phyloP scores from a whole-genome alignment of 2,329 filamentous ascomycete species.

The Colletotrichum godetiae region DNA sequence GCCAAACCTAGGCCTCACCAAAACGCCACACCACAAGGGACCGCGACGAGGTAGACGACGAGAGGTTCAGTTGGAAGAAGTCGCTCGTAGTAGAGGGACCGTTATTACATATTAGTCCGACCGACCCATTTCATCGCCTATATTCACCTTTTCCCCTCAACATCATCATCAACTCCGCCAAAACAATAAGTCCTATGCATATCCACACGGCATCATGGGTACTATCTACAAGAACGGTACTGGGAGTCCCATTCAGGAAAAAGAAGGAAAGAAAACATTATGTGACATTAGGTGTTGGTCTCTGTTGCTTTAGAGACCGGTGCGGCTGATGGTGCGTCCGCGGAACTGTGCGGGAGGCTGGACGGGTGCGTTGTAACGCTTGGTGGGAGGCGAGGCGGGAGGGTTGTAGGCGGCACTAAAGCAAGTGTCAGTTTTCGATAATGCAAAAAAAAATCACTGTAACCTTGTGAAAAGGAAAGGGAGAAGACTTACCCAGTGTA shows the following conservation, averaged over 20 bases:
- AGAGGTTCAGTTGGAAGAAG: not conserved
- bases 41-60: not conserved
- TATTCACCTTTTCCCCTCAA: not conserved
- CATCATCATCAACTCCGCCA: not conserved
- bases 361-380: not conserved
- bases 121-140: not conserved
- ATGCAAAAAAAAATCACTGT: not conserved
- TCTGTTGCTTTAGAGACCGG: not conserved
- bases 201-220: slow-evolving; percentile 28
- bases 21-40: not conserved
- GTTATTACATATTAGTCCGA: slow-evolving; percentile 19
- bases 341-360: slow-evolving; percentile 9
- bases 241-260: slow-evolving; percentile 1
- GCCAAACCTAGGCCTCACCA: no score
- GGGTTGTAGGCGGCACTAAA: slow-evolving; percentile 20
- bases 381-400: not conserved
- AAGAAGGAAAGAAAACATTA: not conserved
- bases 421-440: slow-evolving; percentile 4
- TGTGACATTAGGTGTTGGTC: not conserved
- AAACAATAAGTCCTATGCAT: not conserved
- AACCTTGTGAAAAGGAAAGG: not conserved
- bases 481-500: slow-evolving; percentile 55
- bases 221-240: slow-evolving; percentile 31
- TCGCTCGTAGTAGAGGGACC: not conserved
- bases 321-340: slow-evolving; percentile 20